Percentiles rank a stretch among this genome's conserved stretches.
Evolutionary conservation across 2,329 filamentous ascomycete species (phyloP).

Genomic region (Xylaria multiplex): DNA sequence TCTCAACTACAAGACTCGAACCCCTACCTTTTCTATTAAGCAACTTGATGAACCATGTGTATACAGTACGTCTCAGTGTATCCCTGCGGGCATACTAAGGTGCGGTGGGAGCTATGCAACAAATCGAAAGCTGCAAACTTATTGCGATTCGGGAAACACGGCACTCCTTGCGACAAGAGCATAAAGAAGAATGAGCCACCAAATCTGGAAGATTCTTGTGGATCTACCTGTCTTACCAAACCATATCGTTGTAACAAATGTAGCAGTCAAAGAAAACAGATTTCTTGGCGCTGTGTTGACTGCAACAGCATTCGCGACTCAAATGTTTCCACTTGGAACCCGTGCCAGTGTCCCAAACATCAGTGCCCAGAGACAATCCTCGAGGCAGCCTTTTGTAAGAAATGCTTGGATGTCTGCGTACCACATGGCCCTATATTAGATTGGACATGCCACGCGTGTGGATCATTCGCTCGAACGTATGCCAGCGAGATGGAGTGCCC

Average conservation of each 20-base stretch:
- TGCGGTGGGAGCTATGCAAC: conserved; percentile 38
- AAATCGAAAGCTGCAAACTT: conserved; percentile 36
- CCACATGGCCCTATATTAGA: not conserved
- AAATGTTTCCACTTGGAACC: conserved; percentile 22
- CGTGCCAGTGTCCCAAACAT: conserved; percentile 36
- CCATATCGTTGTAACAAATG: conserved; percentile 41
- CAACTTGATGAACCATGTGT: conserved; percentile 29
- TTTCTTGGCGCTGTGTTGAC: conserved; percentile 40
- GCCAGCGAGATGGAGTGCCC: conserved; percentile 31
- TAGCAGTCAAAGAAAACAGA: conserved; percentile 33
- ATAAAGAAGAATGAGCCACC: not conserved
- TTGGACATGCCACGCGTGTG: conserved; percentile 38
- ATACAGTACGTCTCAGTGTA: conserved; percentile 35
- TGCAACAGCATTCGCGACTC: conserved; percentile 36
- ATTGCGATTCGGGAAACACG: conserved; percentile 6
- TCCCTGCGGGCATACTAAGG: conserved; percentile 42
- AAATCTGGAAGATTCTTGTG: conserved; percentile 40
- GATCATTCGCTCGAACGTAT: not conserved
- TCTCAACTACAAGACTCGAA: not conserved
- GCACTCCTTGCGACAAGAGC: conserved; percentile 26
- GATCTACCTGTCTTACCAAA: conserved; percentile 37
- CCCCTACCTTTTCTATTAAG: not conserved
- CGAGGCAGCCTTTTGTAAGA: conserved; percentile 28
- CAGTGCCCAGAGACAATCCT: conserved; percentile 26
- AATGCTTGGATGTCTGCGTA: conserved; percentile 18